Base-by-base conservation (phyloP, 2,329 filamentous ascomycete species). In the Tolypocladium album region DNA sequence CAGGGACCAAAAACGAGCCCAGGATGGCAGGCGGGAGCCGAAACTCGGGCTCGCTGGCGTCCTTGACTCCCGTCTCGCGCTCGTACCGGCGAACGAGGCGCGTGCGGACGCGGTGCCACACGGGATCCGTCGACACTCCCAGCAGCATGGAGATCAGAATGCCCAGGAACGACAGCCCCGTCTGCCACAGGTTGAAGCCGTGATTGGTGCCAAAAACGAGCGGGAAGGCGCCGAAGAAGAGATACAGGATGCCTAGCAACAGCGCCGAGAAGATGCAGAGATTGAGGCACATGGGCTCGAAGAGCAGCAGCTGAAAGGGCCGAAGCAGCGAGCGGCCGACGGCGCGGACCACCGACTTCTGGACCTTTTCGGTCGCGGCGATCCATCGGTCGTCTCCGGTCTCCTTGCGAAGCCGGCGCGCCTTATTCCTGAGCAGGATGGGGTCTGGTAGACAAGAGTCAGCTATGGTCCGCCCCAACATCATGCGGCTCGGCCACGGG, bases 151-250 rank as follows among this genome's bases (percentile, higher is more conserved):
- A 87, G 2, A 86, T 75, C 56, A 89, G 78, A 60, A 90, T 80
- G 17, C 86, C 88, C 55, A 94, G 68, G 72, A 96, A 96, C 17
- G 85, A 82, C 60, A 94, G 75, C n/a, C 92, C 92, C 13, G 84
- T 79, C 73, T 96, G 88, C 79, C 88, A 94, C 13, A 91, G 77
- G 58, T 84, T 85, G 76, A 96, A 92, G 24, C 83, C 85, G 70
- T 95, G 88, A 55, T 88, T 86, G 53, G 80, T 82, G 34, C 79
- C 72, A 69, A 96, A 96, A 20, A 96, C 86, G 53, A 95, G 77
- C 6, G 88, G 83, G 67, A 96, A 96, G 0, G 92, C 91, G 24
- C 91, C 91, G 71, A 96, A 95, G 77, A 95, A 96, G 45, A 96
- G 83, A 70, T 96, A 96, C 2, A 96, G 76, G 53, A 96, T 88